Evolutionary conservation across 768 basidiomycete genomes (phyloP).

Genomic region (Pholiota molesta): DNA sequence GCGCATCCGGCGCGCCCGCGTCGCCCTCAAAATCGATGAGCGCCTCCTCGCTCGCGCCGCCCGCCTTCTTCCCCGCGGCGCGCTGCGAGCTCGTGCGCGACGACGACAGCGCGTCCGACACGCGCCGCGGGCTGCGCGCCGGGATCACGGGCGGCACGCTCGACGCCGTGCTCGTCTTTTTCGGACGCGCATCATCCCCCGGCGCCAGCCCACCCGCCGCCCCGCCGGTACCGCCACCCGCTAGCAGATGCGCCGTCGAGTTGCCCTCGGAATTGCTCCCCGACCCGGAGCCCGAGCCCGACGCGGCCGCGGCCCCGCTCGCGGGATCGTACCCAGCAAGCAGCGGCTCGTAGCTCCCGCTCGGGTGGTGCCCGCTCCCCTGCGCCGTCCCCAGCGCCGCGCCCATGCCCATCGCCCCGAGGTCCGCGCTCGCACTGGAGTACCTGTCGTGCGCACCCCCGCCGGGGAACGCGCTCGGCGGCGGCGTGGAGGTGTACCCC

Average conservation of each 20-base stretch:
- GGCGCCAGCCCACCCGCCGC: background rate
- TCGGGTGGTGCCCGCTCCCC: slow-evolving; percentile 31
- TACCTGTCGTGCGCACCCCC: slow-evolving; percentile 9
- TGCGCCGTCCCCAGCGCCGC: slow-evolving; percentile 2
- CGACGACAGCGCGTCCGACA: slow-evolving; percentile 19
- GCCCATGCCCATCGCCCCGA: slow-evolving; percentile 22
- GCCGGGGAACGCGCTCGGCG: slow-evolving; percentile 35
- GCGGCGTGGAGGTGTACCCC: slow-evolving; percentile 53
- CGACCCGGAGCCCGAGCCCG: background rate
- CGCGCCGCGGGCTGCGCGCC: slow-evolving; percentile 36
- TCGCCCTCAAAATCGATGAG: slow-evolving; percentile 1
- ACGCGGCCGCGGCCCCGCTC: background rate
- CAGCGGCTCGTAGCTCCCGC: slow-evolving; percentile 29
- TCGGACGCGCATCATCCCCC: background rate
- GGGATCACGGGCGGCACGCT: slow-evolving; percentile 33
- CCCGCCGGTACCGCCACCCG: background rate
- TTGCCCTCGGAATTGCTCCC: background rate
- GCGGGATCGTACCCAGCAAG: slow-evolving; percentile 21
- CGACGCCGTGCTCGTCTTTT: slow-evolving; percentile 1
- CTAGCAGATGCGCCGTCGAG: background rate
- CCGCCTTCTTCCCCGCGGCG: background rate
- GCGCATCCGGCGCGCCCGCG: background rate
- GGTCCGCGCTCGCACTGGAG: slow-evolving; percentile 30
- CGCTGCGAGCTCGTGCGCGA: background rate
- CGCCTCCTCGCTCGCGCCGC: background rate